Evolutionary conservation across 2,329 filamentous ascomycete species (phyloP), one percentile per base, ranked within the genome.

Genomic region (Calonectria henricotiae): DNA sequence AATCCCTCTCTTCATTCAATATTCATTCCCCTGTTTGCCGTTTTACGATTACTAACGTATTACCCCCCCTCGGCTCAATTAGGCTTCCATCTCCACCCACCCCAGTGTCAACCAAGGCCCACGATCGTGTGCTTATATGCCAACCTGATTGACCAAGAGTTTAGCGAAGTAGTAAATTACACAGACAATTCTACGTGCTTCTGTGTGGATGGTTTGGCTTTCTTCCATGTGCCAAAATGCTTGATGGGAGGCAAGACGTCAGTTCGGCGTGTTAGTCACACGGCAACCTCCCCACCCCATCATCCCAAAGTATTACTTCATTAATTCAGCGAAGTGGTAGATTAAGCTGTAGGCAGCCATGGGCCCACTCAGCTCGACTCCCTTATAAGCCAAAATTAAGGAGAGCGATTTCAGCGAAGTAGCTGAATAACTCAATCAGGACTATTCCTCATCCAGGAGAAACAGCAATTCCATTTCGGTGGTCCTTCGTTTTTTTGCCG

Each of bases 401-500:
- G 32, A 15, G 25, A 3, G 4, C 0, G 4, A 4, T 15, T n/a
- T 41, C 20, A 63, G 61, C 61, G 63, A 65, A 65, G 63, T 65
- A 65, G 63, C 63, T 12, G 30, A 11, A 23, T 30, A 30, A 39
- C 23, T 6, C 47, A 49, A 49, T 5, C 4, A 32, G 27, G 7
- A 30, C 27, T 30, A 5, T 20, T 41, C 49, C 5, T n/a, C 9
- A 5, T 17, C 15, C 17, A n/a, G 17, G 35, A 65, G 30, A 12
- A 8, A 17, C 6, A 25, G 20, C 17, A 20, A 62, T 20, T 20
- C 23, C 60, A 41, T 30, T 39, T 63, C 46, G 27, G 67, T 43
- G 51, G n/a, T 37, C 35, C 67, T 70, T 70, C 47, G 63, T 54
- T 69, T 70, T 30, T 70, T 70, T 67, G 41, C 41, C 54, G 17